Base-by-base conservation (phyloP, 2,329 filamentous ascomycete species). In the Aspergillus sp. region DNA sequence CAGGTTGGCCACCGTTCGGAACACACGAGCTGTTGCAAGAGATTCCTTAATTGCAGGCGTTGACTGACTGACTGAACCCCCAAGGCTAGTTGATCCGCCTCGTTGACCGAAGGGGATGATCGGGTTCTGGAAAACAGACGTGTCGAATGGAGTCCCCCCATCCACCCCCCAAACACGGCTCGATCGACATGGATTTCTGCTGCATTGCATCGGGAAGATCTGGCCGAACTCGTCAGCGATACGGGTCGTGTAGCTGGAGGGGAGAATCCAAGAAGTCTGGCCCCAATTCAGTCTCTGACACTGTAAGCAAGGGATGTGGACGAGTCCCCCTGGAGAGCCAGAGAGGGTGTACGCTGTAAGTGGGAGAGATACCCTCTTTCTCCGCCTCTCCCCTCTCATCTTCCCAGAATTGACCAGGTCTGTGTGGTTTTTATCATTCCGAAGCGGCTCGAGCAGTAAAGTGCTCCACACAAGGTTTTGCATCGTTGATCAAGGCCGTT, bases 91-190 rank as follows among this genome's bases (percentile, higher is more conserved):
- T 50, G 6, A 29, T 29, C 26, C 26, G 26, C 55, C 62, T 67
- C 60, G 60, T 64, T 63, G 60, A 62, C 32, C 59, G 60, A 63
- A 65, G 56, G 51, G 53, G 59, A 39, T 32, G 64, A 66, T 66
- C 55, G 52, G 59, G 56, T 67, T 67, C 65, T 67, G 62, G 65
- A 67, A 67, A 59, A 55, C 9, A 57, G 65, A 64, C 57, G 57
- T 56, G 60, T 65, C 62, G 32, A 55, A 55, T 61, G 32, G 14
- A 54, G 50, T 7, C 6, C 6, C 26, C 26, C 26, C 6, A 29
- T 29, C 26, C 26, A 7, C 39, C 36, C 12, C 53, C 56, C 56
- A 56, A 55, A 49, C 51, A 51, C 53, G 54, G 51, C 54, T 57
- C 50, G 61, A 61, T 65, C 61, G 63, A 52, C 64, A 49, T 51